Conservation (phyloP, 2,329 filamentous ascomycete species). For the Grosmannia penicillata region DNA sequence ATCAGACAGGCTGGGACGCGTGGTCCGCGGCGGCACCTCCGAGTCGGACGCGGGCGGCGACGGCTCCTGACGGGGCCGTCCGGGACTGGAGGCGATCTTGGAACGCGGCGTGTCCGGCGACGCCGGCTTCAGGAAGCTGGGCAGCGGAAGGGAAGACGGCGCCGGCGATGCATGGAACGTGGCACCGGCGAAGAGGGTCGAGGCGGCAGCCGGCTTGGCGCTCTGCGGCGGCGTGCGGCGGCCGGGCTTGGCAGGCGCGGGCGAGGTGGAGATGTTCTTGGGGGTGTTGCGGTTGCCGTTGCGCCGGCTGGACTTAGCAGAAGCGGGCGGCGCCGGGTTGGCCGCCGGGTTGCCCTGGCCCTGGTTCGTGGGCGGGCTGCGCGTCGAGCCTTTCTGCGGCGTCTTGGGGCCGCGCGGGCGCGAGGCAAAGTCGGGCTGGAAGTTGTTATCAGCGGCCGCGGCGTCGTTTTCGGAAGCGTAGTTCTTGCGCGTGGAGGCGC, state of each 20-base stretch:
- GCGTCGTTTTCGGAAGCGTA: slow-evolving; percentile 46
- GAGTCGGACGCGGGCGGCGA: slow-evolving; percentile 38
- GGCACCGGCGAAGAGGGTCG: slow-evolving; percentile 69
- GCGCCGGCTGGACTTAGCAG: slow-evolving; percentile 14
- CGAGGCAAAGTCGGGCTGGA: slow-evolving; percentile 18
- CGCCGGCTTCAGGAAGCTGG: slow-evolving; percentile 67
- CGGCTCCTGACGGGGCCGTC: slow-evolving; percentile 29
- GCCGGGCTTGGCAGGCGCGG: slow-evolving; percentile 23
- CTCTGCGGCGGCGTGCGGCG: slow-evolving; percentile 31
- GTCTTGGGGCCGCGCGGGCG: slow-evolving; percentile 5
- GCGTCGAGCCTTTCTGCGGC: slow-evolving; percentile 13
- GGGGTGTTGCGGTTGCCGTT: slow-evolving; percentile 15
- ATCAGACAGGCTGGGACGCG: slow-evolving; percentile 8
- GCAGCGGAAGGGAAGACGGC: slow-evolving; percentile 76
- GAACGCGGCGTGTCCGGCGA: slow-evolving; percentile 47
- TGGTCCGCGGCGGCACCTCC: slow-evolving; percentile 22
- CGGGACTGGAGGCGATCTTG: slow-evolving; percentile 20
- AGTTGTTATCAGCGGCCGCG: slow-evolving; percentile 17
- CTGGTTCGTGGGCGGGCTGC: slow-evolving; percentile 14
- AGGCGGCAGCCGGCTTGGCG: slow-evolving; percentile 24
- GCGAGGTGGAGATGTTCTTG: slow-evolving; percentile 22
- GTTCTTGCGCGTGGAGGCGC: slow-evolving; percentile 30
- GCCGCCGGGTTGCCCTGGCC: too few relatives aligned
- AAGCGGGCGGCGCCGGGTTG: slow-evolving; percentile 14
- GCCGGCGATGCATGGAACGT: slow-evolving; percentile 93